Conservation (phyloP, 139 green algal genomes). For the Nannochloris sp. region DNA sequence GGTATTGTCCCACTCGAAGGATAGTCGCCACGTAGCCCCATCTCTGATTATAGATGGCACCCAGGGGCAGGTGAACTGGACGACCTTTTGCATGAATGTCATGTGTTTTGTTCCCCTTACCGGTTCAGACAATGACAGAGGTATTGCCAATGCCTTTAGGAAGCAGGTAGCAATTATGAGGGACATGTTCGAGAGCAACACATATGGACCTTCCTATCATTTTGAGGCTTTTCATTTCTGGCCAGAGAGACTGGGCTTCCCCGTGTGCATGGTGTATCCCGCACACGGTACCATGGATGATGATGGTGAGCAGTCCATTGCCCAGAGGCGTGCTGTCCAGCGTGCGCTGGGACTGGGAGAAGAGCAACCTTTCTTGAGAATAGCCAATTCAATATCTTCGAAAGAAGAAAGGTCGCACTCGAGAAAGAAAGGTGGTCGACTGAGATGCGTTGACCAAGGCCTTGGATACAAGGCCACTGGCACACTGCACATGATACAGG, state of each 20-base stretch:
- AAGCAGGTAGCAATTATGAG: too few species aligned
- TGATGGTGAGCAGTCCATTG: constrained; percentile 29
- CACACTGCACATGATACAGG: constrained; percentile 53
- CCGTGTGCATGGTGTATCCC: constrained; percentile 27
- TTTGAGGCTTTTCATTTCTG: neutral
- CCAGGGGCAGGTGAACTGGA: too few species aligned
- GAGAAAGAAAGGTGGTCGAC: constrained; percentile 7
- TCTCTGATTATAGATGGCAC: too few species aligned
- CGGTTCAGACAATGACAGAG: too few species aligned
- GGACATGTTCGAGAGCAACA: constrained; percentile 27
- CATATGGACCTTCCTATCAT: constrained; percentile 29
- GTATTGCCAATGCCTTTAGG: too few species aligned
- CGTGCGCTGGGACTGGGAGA: constrained; percentile 51
- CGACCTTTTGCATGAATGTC: too few species aligned
- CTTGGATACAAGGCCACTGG: constrained; percentile 36
- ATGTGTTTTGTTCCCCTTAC: too few species aligned
- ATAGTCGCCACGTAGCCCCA: too few species aligned
- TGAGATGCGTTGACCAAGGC: constrained; percentile 67
- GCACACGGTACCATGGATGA: constrained; percentile 13
- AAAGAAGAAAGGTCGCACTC: neutral
- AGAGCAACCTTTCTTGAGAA: constrained; percentile 62
- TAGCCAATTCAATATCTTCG: constrained; percentile 40
- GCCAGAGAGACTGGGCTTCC: neutral
- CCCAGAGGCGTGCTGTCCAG: constrained; percentile 40
- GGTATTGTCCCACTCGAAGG: too few species aligned